Percentiles rank a stretch among this genome's conserved stretches.
These are phyloP conservation scores for Daldinia bambusicola DNA, from an alignment of 495 filamentous ascomycete species.

Conservation along the genomic window DNA sequence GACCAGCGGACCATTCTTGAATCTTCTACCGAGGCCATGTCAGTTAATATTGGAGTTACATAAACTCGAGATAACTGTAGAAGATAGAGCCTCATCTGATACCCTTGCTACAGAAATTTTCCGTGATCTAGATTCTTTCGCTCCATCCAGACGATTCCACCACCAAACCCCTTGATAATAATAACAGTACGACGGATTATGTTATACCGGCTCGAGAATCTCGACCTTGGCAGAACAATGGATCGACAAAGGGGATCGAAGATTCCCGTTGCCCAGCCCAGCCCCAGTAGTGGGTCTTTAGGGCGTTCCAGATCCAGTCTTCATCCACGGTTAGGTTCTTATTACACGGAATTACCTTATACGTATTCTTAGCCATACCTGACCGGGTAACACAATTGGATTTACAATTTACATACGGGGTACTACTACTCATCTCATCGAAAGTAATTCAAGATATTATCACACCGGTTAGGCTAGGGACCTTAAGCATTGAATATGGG, in stretches of 20 bases:
- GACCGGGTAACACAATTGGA: conserved; percentile 3
- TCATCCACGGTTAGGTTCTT: conserved; percentile 3
- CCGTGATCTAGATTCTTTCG: conserved; percentile 9
- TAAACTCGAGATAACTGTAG: background rate
- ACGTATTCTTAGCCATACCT: too few relatives aligned
- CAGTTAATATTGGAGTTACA: background rate
- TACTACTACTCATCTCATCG: conserved; percentile 6
- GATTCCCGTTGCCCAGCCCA: conserved; percentile 33
- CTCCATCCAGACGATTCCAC: conserved; percentile 29
- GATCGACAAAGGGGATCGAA: conserved; percentile 44
- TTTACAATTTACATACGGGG: conserved; percentile 16
- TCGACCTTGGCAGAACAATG: conserved; percentile 39
- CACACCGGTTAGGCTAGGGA: background rate
- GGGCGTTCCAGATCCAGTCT: conserved; percentile 34
- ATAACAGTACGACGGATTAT: conserved; percentile 12
- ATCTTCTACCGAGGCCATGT: conserved; percentile 24
- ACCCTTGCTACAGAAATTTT: conserved; percentile 14
- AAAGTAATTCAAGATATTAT: conserved; percentile 2
- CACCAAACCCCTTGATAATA: background rate
- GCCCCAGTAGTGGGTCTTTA: conserved; percentile 27
- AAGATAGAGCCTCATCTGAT: conserved; percentile 30
- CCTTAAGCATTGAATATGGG: background rate
- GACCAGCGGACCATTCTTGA: conserved; percentile 15
- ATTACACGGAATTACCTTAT: too few relatives aligned
- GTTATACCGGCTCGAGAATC: conserved; percentile 24